Base-by-base conservation (phyloP, 805 yeast species). In the Kodamaea jinghongensis region DNA sequence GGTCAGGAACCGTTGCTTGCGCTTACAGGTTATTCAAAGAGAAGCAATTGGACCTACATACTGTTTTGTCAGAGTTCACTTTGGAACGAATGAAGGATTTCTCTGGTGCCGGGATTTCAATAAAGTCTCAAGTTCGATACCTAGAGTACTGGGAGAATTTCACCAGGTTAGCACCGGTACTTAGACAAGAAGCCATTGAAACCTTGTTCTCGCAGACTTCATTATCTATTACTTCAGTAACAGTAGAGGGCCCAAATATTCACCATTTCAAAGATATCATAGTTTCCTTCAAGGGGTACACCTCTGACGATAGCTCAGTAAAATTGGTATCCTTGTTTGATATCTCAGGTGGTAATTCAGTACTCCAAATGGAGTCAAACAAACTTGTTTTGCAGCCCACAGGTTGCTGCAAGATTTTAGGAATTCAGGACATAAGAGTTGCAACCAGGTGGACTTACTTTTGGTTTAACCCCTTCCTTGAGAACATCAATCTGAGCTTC, bases 1-100 rank as follows among this genome's bases (percentile, higher is more conserved):
- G 98, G 17, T 82, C 96, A 0, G 97, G 98, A 0, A 73, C 89
- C 1, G 61, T 87, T 1, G 75, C 76, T 5, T 78, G 86, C 44
- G 86, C 89, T 0, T 84, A 79, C 52, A 5, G 8, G 8, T 20
- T 20, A 8, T 20, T 20, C 23, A 20, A 20, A 20, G 23, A 20
- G 5, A 20, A 20, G 5, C 7, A 20, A 20, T 20, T 8, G 8
- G 7, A 20, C 23, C 23, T 20, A 6, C 5, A 8, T 8, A 8
- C 5, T 20, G 58, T 90, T 45, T 81, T 89, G 76, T 58, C 57
- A 0, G 42, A 68, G 6, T 89, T 83, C 55, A 77, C 83, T 2
- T 41, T 51, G 6, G 65, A 71, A 37, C 66, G 97, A 42, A 78
- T 85, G 79, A 65, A 73, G 22, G 40, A 52, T 17, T 67, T 73